These are phyloP conservation scores for Diaporthe australafricana DNA, from an alignment of 2,329 filamentous ascomycete species.

Conservation along the genomic window DNA sequence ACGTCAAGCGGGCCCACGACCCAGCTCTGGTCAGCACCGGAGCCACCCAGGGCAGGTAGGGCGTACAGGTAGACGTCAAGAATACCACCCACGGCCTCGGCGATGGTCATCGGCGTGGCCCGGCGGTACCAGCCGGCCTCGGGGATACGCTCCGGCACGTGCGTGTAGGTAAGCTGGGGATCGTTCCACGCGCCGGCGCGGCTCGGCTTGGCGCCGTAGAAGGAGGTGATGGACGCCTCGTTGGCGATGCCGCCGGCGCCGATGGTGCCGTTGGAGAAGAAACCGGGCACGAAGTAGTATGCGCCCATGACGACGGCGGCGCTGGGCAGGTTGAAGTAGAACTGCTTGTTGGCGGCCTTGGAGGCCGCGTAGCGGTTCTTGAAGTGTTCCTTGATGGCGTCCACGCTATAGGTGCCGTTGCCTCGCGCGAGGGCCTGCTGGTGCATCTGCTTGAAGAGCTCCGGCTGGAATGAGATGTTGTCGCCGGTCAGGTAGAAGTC, in stretches of 20 bases:
- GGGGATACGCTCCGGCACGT: slow-evolving; percentile 37
- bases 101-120: slow-evolving; percentile 35
- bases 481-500: slow-evolving; percentile 38
- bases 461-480: slow-evolving; percentile 41
- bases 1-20: slow-evolving; percentile 33
- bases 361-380: slow-evolving; percentile 37
- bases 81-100: slow-evolving; percentile 34
- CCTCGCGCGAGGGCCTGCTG: slow-evolving; percentile 37
- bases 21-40: slow-evolving; percentile 35
- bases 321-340: slow-evolving; percentile 39
- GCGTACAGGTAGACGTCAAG: slow-evolving; percentile 38
- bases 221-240: slow-evolving; percentile 39
- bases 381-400: slow-evolving; percentile 37
- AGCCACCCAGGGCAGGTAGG: slow-evolving; percentile 32
- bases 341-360: slow-evolving; percentile 35
- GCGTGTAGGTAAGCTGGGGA: slow-evolving; percentile 34
- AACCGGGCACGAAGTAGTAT: slow-evolving; percentile 38
- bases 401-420: slow-evolving; percentile 37
- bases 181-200: slow-evolving; percentile 31
- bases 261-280: slow-evolving; percentile 38
- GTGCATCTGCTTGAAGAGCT: slow-evolving; percentile 38
- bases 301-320: slow-evolving; percentile 37
- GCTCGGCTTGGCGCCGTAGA: slow-evolving; percentile 38
- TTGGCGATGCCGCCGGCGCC: slow-evolving; percentile 37
- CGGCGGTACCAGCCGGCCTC: slow-evolving; percentile 37